Evolutionary conservation across 2,329 filamentous ascomycete species (phyloP), one percentile per base, ranked within the genome.

Genomic region (Septoria linicola): DNA sequence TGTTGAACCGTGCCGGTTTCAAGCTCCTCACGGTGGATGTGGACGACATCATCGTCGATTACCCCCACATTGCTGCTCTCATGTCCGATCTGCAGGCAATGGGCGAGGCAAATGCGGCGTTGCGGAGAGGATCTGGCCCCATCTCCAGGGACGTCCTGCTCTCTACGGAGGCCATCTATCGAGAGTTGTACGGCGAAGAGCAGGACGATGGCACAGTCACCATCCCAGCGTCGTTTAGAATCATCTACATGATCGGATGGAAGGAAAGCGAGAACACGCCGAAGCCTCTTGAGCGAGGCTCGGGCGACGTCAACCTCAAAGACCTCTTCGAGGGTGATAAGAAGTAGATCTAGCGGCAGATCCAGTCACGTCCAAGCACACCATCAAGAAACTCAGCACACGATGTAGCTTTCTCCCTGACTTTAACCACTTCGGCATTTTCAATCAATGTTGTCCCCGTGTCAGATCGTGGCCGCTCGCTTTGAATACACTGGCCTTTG

Each of bases 171-270:
- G 88, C 83, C 34, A 96, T 99, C 51, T 99, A 99, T 68, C 80
- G 83, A 41, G 84, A 87, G 66, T 73, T 99, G 50, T 90, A 99
- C 70, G 91, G 88, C 14, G 90, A 95, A 42, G 63, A 72, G 39
- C 72, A 75, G 63, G 80, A 84, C 36, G 86, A 88, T 63, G 87
- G 81, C 16, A 80, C 74, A 2, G 54, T 76, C 3, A 81, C 75
- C 2, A 60, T 78, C 2, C 93, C 93, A 1, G 93, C 93, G 1
- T 99, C 93, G 0, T 99, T 96, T 67, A 81, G 93, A 61, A 80
- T 96, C 62, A 96, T 99, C 55, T 96, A 93, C 70, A 96, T 97
- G 91, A 99, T 99, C 71, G 93, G 93, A 0, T 99, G 93, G 93
- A 95, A 92, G 68, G 88, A 91, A 60, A 85, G 88, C 1, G 79